Evolutionary conservation across 2,329 filamentous ascomycete genomes (phyloP).

Genomic region (Phialocephala sp.): DNA sequence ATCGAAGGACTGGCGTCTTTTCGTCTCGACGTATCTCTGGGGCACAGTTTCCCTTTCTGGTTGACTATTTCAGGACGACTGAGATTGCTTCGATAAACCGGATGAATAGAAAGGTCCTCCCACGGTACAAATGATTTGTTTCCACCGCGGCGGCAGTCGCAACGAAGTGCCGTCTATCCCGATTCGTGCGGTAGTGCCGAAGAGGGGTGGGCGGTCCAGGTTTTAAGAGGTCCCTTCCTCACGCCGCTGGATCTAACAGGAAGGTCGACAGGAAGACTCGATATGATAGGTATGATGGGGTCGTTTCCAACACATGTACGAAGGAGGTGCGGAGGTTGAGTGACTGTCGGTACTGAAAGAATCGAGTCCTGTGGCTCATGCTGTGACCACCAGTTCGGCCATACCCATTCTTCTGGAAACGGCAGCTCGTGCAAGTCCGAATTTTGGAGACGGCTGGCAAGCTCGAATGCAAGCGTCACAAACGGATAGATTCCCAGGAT

Average conservation of each 20-base stretch:
- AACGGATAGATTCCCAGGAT: constrained; percentile 34
- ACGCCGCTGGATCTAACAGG: constrained; percentile 23
- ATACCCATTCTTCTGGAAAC: constrained; percentile 43
- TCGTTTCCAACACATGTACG: constrained; percentile 21
- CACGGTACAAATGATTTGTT: constrained; percentile 23
- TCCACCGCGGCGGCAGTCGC: constrained; percentile 36
- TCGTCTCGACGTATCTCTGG: constrained; percentile 33
- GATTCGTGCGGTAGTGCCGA: constrained; percentile 30
- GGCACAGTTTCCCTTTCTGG: constrained; percentile 36
- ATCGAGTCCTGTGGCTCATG: constrained; percentile 41
- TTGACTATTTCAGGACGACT: constrained; percentile 34
- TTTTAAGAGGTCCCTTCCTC: constrained; percentile 25
- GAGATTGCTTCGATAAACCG: constrained; percentile 30
- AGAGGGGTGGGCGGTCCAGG: constrained; percentile 21
- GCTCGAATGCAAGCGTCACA: constrained; percentile 30
- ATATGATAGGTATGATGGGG: constrained; percentile 30
- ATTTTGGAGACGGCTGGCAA: constrained; percentile 33
- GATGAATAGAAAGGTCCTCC: constrained; percentile 35
- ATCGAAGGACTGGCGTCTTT: constrained; percentile 28
- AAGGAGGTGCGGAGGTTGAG: constrained; percentile 24
- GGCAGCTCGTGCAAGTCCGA: constrained; percentile 38
- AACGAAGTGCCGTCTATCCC: constrained; percentile 37
- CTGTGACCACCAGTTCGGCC: constrained; percentile 37
- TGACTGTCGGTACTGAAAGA: constrained; percentile 35
- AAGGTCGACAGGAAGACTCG: constrained; percentile 26